Conservation (phyloP, 2,329 filamentous ascomycete genomes). For the Talaromyces sp. region DNA sequence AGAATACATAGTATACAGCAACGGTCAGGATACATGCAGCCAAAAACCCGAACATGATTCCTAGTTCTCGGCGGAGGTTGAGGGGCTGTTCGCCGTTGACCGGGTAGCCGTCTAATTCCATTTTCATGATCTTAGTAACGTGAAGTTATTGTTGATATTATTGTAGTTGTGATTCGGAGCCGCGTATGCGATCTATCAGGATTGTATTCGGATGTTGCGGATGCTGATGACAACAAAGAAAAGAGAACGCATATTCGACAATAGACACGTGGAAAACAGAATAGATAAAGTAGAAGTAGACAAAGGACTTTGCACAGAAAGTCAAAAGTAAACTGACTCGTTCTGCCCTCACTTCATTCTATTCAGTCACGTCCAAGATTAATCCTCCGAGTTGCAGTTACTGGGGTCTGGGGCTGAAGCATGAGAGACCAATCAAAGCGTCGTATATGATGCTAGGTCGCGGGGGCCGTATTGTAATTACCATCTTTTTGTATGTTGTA, state of each 20-base stretch:
- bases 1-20: conserved; percentile 30
- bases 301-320: neutral
- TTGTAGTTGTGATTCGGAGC: neutral
- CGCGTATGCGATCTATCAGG: neutral
- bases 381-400: neutral
- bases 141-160: conserved; percentile 4
- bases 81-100: neutral
- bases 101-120: neutral
- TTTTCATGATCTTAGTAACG: conserved; percentile 27
- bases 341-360: neutral
- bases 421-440: neutral
- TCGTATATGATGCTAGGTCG: neutral
- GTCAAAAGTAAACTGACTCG: neutral
- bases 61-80: conserved; percentile 33
- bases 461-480: conserved; percentile 1
- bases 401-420: neutral
- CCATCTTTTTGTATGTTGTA: neutral
- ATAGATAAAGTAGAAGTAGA: neutral
- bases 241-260: neutral
- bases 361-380: neutral
- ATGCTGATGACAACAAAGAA: neutral
- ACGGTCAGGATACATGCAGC: conserved; percentile 30
- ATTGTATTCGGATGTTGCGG: neutral
- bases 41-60: conserved; percentile 38
- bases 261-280: neutral